phyloP scores from a whole-genome alignment of 768 basidiomycete genomes.

The Cubamyces sp. region DNA sequence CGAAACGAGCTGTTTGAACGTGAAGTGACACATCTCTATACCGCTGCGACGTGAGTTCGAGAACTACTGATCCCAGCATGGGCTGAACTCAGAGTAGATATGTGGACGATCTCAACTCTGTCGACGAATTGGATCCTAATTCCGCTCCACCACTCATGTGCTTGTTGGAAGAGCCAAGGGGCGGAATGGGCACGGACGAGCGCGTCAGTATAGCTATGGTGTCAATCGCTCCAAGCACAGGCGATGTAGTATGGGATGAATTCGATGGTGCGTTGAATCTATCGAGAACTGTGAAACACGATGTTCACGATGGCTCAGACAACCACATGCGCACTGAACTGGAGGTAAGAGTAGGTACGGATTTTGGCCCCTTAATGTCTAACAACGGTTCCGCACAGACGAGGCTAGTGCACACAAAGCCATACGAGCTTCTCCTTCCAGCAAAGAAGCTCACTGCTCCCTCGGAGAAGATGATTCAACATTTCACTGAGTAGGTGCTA shows the following conservation, averaged over 20 bases:
- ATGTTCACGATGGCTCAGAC: slow-evolving; percentile 48
- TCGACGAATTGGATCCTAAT: slow-evolving; percentile 60
- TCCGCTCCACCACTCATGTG: slow-evolving; percentile 75
- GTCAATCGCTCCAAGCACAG: slow-evolving; percentile 82
- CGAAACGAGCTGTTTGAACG: slow-evolving; percentile 75
- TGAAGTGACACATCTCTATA: slow-evolving; percentile 77
- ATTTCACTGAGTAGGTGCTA: slow-evolving; percentile 63
- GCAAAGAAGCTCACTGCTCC: slow-evolving; percentile 59
- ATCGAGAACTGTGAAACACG: not conserved
- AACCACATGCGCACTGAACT: slow-evolving; percentile 85
- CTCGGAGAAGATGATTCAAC: slow-evolving; percentile 75
- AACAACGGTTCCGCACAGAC: slow-evolving; percentile 53
- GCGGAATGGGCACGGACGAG: slow-evolving; percentile 48
- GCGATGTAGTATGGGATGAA: slow-evolving; percentile 93
- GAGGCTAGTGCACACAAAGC: slow-evolving; percentile 81
- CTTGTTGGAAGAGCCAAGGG: slow-evolving; percentile 59
- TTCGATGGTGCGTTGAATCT: slow-evolving; percentile 63
- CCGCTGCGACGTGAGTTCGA: slow-evolving; percentile 77
- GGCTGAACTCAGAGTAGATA: slow-evolving; percentile 51
- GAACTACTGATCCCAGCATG: not conserved
- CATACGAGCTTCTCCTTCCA: slow-evolving; percentile 79
- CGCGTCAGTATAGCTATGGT: slow-evolving; percentile 68
- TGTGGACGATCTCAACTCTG: slow-evolving; percentile 77
- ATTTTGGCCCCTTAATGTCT: no score
- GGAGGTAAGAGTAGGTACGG: slow-evolving; percentile 54